phyloP scores from a whole-genome alignment of 1,139 yeast genomes.

The Insectozyma bohioensis region DNA sequence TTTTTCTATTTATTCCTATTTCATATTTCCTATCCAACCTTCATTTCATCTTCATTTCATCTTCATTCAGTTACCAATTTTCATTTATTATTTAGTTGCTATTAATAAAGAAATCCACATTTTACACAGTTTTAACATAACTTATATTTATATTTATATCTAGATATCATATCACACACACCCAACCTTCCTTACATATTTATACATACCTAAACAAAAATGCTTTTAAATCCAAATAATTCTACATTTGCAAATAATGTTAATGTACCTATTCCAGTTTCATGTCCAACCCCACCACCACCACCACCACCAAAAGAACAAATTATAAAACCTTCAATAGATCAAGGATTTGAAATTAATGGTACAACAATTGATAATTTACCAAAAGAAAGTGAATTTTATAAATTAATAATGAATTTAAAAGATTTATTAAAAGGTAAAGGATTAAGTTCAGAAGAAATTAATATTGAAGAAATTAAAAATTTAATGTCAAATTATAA shows the following conservation, averaged over 20 bases:
- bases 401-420: conserved; percentile 24
- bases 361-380: conserved; percentile 13
- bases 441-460: conserved; percentile 49
- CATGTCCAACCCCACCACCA: conserved; percentile 5
- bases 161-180: too few relatives aligned
- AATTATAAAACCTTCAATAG: conserved; percentile 8
- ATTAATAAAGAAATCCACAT: too few relatives aligned
- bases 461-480: conserved; percentile 51
- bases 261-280: conserved; percentile 5
- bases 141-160: too few relatives aligned
- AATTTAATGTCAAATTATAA: conserved; percentile 49
- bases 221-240: conserved; percentile 12
- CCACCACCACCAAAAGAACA: conserved; percentile 2
- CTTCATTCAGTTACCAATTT: too few relatives aligned
- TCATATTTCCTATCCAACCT: too few relatives aligned
- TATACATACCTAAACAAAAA: too few relatives aligned
- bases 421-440: conserved; percentile 31
- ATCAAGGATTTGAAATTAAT: conserved; percentile 13
- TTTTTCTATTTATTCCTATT: too few relatives aligned
- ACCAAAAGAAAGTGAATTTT: conserved; percentile 12
- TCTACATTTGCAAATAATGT: too few relatives aligned
- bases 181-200: too few relatives aligned
- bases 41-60: too few relatives aligned
- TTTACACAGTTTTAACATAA: too few relatives aligned
- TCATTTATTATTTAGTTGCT: too few relatives aligned